Percentiles rank a stretch among this genome's conserved stretches.
phyloP scores from a whole-genome alignment of 2,329 filamentous ascomycete genomes.

The Hypoxylon sp. region DNA sequence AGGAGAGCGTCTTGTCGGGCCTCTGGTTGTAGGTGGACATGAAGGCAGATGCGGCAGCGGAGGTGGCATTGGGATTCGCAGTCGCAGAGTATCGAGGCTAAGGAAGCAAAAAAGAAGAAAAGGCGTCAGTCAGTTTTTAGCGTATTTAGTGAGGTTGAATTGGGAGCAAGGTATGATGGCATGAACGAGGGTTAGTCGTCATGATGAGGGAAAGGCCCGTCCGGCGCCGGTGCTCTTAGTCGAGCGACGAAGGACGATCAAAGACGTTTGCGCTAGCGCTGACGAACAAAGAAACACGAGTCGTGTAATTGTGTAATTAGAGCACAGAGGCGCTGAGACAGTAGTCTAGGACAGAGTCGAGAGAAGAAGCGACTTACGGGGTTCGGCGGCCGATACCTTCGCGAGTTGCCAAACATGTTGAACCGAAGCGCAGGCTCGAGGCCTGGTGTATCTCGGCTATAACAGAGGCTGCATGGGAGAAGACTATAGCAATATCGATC shows the following conservation, averaged over 20 bases:
- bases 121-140: slow-evolving; percentile 28
- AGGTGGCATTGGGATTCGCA: slow-evolving; percentile 75
- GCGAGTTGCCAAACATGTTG: slow-evolving; percentile 60
- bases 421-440: slow-evolving; percentile 34
- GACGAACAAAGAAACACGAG: slow-evolving; percentile 26
- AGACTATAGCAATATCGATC: slow-evolving; percentile 20
- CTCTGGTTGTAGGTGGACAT: slow-evolving; percentile 65
- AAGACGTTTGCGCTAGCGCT: slow-evolving; percentile 28
- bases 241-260: slow-evolving; percentile 23
- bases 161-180: slow-evolving; percentile 31
- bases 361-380: slow-evolving; percentile 54
- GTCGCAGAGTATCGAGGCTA: slow-evolving; percentile 71
- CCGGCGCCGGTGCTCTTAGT: slow-evolving; percentile 9
- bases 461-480: slow-evolving; percentile 38
- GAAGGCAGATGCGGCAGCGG: slow-evolving; percentile 84
- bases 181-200: slow-evolving; percentile 10
- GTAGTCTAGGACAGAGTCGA: slow-evolving; percentile 23
- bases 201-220: slow-evolving; percentile 24
- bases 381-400: slow-evolving; percentile 57
- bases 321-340: slow-evolving; percentile 20
- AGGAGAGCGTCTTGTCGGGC: slow-evolving; percentile 74
- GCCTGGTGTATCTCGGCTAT: slow-evolving; percentile 35
- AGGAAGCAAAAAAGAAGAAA: no score
- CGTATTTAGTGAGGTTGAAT: slow-evolving; percentile 10
- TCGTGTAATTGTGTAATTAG: slow-evolving; percentile 22